These are phyloP conservation scores for Aplosporella prunicola DNA, from an alignment of 2,329 filamentous ascomycete genomes.

Conservation along the genomic window DNA sequence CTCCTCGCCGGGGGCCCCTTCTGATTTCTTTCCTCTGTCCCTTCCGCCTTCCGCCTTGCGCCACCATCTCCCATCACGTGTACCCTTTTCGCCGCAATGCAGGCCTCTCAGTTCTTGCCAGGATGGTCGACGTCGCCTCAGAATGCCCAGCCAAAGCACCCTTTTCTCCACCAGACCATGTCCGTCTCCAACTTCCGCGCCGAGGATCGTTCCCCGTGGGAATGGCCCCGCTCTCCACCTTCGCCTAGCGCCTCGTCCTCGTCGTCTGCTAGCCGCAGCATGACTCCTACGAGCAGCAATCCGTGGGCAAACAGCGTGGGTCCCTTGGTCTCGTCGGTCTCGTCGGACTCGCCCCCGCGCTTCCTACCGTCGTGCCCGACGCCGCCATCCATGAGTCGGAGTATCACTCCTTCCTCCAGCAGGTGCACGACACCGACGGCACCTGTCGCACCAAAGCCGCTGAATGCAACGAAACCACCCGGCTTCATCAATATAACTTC, in stretches of 20 bases:
- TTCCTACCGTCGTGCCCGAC: conserved; percentile 9
- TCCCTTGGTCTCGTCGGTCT: conserved; percentile 17
- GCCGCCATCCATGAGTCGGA: conserved; percentile 8
- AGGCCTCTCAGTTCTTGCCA: conserved; percentile 4
- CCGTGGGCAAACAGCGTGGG: conserved; percentile 26
- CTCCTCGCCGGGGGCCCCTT: conserved; percentile 1
- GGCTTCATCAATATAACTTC: conserved; percentile 8
- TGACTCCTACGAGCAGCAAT: conserved; percentile 30
- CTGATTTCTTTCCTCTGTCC: background rate
- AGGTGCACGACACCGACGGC: conserved; percentile 27
- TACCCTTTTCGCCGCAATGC: background rate
- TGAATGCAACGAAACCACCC: conserved; percentile 1
- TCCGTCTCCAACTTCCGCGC: conserved; percentile 33
- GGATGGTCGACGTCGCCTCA: conserved; percentile 3
- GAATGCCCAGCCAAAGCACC: conserved; percentile 14
- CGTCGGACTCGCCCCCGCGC: conserved; percentile 3
- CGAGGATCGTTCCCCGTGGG: conserved; percentile 27
- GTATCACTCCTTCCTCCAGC: conserved; percentile 25
- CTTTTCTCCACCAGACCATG: conserved; percentile 28
- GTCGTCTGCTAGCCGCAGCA: conserved; percentile 28
- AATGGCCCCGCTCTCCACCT: conserved; percentile 22
- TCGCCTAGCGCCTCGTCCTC: conserved; percentile 32
- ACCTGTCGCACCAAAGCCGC: conserved; percentile 15
- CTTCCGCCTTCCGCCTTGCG: background rate
- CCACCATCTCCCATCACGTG: background rate